Evolutionary conservation across 768 basidiomycete species (phyloP).

Genomic region (Phaffia australis): DNA sequence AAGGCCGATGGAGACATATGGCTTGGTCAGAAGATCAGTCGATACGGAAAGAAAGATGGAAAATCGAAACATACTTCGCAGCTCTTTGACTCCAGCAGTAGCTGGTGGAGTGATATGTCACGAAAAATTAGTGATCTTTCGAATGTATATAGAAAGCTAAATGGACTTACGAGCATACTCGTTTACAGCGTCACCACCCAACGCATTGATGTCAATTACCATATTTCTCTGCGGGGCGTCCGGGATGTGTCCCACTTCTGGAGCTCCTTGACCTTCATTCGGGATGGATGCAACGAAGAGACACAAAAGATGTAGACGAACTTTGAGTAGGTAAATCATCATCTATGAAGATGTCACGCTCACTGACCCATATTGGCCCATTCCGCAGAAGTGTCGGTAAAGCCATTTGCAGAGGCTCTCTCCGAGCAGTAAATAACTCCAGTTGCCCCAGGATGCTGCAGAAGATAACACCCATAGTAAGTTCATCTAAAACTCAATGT

Average conservation of each 20-base stretch:
- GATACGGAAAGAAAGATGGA: background rate
- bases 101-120: background rate
- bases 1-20: slow-evolving; percentile 45
- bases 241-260: slow-evolving; percentile 72
- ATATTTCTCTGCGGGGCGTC: slow-evolving; percentile 57
- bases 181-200: slow-evolving; percentile 43
- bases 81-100: background rate
- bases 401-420: slow-evolving; percentile 38
- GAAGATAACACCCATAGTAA: background rate
- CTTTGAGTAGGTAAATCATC: slow-evolving; percentile 73
- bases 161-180: slow-evolving; percentile 23
- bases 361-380: slow-evolving; percentile 58
- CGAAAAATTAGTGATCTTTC: slow-evolving; percentile 67
- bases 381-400: background rate
- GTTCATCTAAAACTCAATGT: slow-evolving; percentile 30
- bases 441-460: slow-evolving; percentile 33
- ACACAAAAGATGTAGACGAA: background rate
- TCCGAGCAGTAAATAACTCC: slow-evolving; percentile 78
- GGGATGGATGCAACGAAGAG: background rate
- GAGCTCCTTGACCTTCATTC: slow-evolving; percentile 29
- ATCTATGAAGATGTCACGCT: slow-evolving; percentile 34
- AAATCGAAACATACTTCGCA: slow-evolving; percentile 6
- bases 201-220: slow-evolving; percentile 50
- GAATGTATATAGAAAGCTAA: slow-evolving; percentile 42
- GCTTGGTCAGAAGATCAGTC: slow-evolving; percentile 8